Conservation (phyloP, 352 stramenopile species). For the Phytophthora multivora region DNA sequence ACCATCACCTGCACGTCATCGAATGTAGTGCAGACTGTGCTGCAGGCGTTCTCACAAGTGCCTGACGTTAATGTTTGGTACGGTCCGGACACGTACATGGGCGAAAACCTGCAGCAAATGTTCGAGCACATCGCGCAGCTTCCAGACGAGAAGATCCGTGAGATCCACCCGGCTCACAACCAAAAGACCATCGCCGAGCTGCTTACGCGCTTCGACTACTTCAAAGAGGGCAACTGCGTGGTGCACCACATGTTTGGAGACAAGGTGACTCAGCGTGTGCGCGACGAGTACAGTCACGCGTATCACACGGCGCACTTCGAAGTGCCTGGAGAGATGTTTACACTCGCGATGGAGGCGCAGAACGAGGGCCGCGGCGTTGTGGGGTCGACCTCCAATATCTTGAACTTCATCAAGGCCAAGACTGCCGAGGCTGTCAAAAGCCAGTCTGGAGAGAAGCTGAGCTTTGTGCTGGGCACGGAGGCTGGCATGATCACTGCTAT, state of each 20-base stretch:
- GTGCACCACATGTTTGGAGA: slow-evolving; percentile 99
- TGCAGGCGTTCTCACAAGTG: slow-evolving; percentile 94
- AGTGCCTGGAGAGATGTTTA: slow-evolving; percentile 99
- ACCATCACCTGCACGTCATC: slow-evolving; percentile 97
- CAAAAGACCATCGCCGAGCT: slow-evolving; percentile 80
- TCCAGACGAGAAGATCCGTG: slow-evolving; percentile 79
- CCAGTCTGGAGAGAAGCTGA: slow-evolving; percentile 74
- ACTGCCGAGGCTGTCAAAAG: slow-evolving; percentile 84
- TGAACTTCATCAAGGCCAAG: slow-evolving; percentile 97
- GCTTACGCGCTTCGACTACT: slow-evolving; percentile 92
- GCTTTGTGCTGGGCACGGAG: slow-evolving; percentile 97
- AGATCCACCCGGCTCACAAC: slow-evolving; percentile 88
- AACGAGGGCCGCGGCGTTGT: slow-evolving; percentile 92
- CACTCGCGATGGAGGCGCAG: slow-evolving; percentile 95
- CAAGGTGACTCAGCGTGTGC: slow-evolving; percentile 93
- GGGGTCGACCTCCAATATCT: slow-evolving; percentile 96
- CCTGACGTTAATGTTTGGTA: slow-evolving; percentile 91
- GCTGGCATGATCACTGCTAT: slow-evolving; percentile 98
- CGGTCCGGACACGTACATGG: slow-evolving; percentile 98
- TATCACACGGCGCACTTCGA: slow-evolving; percentile 98
- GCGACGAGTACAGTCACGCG: slow-evolving; percentile 91
- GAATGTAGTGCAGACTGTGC: slow-evolving; percentile 96
- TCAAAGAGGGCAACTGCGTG: slow-evolving; percentile 96
- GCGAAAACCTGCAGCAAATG: slow-evolving; percentile 96
- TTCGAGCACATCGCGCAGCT: slow-evolving; percentile 85